Percentiles rank a stretch among this genome's conserved stretches.
These are phyloP conservation scores for Geotrichum fermentans DNA, from an alignment of 1,139 yeast genomes.

Conservation along the genomic window DNA sequence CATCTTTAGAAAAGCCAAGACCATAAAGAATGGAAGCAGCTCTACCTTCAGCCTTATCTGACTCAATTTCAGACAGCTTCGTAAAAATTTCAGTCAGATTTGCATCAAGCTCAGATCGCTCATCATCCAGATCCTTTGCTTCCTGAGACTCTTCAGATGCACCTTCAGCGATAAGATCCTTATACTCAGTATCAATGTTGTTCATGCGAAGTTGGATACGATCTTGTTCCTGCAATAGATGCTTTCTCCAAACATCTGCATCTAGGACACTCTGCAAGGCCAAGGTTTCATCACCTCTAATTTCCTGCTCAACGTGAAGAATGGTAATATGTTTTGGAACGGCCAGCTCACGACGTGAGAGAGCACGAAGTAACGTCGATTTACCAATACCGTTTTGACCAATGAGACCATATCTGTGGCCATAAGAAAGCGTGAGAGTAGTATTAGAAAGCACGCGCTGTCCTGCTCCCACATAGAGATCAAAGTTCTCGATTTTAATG, in stretches of 20 bases:
- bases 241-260: constrained; percentile 99
- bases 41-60: constrained; percentile 94
- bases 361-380: constrained; percentile 83
- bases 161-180: constrained; percentile 45
- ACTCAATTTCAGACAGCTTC: constrained; percentile 85
- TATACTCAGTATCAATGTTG: constrained; percentile 66
- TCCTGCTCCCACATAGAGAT: constrained; percentile 91
- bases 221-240: constrained; percentile 67
- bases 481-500: constrained; percentile 87
- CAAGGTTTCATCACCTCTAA: constrained; percentile 82
- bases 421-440: constrained; percentile 78
- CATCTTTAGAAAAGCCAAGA: constrained; percentile 84
- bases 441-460: constrained; percentile 89
- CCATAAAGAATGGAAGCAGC: constrained; percentile 95
- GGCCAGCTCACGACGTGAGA: constrained; percentile 86
- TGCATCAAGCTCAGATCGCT: constrained; percentile 75
- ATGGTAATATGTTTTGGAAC: constrained; percentile 94
- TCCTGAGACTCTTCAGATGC: constrained; percentile 55
- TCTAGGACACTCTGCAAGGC: constrained; percentile 93
- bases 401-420: constrained; percentile 93
- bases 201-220: constrained; percentile 67
- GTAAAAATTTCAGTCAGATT: constrained; percentile 75
- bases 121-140: constrained; percentile 80
- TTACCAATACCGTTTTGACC: constrained; percentile 99
- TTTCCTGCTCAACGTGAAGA: constrained; percentile 95